These are phyloP conservation scores for Stagonosporopsis rhizophila DNA, from an alignment of 2,329 filamentous ascomycete genomes.

Conservation along the genomic window DNA sequence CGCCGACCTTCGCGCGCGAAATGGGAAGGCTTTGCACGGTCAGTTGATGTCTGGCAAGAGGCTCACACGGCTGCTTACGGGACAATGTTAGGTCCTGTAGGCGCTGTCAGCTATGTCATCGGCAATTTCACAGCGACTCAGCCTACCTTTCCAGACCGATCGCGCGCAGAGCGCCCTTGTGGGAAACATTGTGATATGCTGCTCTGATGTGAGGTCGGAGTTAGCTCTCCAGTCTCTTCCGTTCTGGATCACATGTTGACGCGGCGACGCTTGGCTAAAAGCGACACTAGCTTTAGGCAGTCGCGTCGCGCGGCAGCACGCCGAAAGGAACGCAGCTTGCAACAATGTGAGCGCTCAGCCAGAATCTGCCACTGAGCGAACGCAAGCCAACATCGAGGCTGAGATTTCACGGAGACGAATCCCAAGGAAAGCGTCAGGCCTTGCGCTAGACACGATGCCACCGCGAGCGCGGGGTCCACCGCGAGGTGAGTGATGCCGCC, in stretches of 20 bases:
- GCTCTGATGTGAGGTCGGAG: slow-evolving; percentile 39
- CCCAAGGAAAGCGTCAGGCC: neutral
- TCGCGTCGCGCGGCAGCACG: slow-evolving; percentile 32
- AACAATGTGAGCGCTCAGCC: neutral
- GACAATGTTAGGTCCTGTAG: slow-evolving; percentile 71
- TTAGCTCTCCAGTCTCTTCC: slow-evolving; percentile 25
- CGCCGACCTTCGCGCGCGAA: slow-evolving; percentile 64
- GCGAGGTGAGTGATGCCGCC: slow-evolving; percentile 33
- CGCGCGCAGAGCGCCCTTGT: slow-evolving; percentile 70
- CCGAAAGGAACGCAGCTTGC: too few species aligned
- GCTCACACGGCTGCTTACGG: slow-evolving; percentile 61
- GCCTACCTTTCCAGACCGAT: slow-evolving; percentile 86
- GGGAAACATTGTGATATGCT: slow-evolving; percentile 66
- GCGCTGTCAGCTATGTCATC: slow-evolving; percentile 1
- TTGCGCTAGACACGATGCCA: slow-evolving; percentile 29
- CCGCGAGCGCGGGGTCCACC: slow-evolving; percentile 35
- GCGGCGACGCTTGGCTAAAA: slow-evolving; percentile 26
- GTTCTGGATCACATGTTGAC: slow-evolving; percentile 36
- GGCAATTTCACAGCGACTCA: neutral
- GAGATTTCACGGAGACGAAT: too few species aligned
- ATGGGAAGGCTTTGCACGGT: slow-evolving; percentile 66
- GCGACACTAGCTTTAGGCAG: slow-evolving; percentile 34
- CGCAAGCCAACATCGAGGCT: too few species aligned
- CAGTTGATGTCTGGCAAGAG: slow-evolving; percentile 20
- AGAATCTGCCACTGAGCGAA: too few species aligned